These are phyloP conservation scores for Mycena chlorophos DNA, from an alignment of 768 basidiomycete genomes.

Conservation along the genomic window DNA sequence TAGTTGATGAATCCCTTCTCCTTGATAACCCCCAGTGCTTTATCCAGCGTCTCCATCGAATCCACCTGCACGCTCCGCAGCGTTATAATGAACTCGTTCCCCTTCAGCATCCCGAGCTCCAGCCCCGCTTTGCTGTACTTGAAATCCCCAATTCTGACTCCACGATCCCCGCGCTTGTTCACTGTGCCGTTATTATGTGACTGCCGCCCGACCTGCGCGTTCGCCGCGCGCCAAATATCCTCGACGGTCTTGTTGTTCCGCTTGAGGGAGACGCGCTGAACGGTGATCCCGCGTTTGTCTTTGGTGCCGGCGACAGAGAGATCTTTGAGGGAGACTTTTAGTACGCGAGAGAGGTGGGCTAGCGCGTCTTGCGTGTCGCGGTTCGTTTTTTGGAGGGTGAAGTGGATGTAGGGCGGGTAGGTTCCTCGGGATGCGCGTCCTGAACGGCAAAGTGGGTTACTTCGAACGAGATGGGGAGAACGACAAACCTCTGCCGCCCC, in stretches of 20 bases:
- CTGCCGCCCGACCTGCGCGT: conserved; percentile 61
- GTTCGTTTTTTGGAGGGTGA: conserved; percentile 96
- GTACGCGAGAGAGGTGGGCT: conserved; percentile 68
- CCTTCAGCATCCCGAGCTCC: conserved; percentile 95
- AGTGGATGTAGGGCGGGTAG: conserved; percentile 89
- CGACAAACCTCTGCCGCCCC: conserved; percentile 27
- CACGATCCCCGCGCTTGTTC: conserved; percentile 81
- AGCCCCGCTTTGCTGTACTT: conserved; percentile 79
- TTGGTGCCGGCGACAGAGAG: conserved; percentile 94
- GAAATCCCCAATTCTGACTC: conserved; percentile 84
- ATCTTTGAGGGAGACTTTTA: conserved; percentile 79
- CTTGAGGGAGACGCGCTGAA: conserved; percentile 83
- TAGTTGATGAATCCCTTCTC: conserved; percentile 95
- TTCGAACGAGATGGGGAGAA: neutral
- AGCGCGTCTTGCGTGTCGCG: conserved; percentile 96
- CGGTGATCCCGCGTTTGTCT: conserved; percentile 96
- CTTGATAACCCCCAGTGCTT: conserved; percentile 76
- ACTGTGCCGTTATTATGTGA: conserved; percentile 54
- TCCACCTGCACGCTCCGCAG: conserved; percentile 85
- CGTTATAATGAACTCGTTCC: conserved; percentile 94
- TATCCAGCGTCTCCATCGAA: conserved; percentile 68
- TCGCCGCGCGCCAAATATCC: conserved; percentile 82
- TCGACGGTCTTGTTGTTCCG: conserved; percentile 76
- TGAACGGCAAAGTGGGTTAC: conserved; percentile 19
- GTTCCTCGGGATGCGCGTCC: conserved; percentile 57